Evolutionary conservation across 2,329 filamentous ascomycete species (phyloP), one percentile per base, ranked within the genome.

Genomic region (Neopestalotiopsis sp.): DNA sequence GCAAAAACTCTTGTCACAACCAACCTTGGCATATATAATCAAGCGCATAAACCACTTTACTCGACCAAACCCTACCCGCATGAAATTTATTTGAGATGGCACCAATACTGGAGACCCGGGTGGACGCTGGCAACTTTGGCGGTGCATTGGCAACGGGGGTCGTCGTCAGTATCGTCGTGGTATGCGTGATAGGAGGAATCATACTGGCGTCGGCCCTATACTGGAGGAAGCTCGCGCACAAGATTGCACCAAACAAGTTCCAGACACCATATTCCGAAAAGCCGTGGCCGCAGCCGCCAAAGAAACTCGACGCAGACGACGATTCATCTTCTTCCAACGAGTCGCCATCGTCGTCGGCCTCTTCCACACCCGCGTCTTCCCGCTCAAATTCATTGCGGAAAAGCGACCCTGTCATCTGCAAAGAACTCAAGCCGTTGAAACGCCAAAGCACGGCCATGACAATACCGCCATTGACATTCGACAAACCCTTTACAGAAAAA

Each of bases 231-330:
- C 6, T 67, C 14, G 34, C 45, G 14, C 65, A 24, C 7, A 53
- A 53, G 17, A 32, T 67, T 17, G n/a, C 65, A n/a, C 65, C 32
- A 10, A 42, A 67, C 56, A 67, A 59, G 20, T 40, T 42, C 17
- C 17, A 20, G 17, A 45, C 32, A 32, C 65, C 65, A 53, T 10
- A 59, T 6, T 42, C 53, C 30, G 65, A 67, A 34, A 67, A 67
- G 49, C 34, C 65, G 24, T 67, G 65, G 65, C 65, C 65, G 14
- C 61, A 67, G 13, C 65, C 56, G 30, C 65, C 65, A 17, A 40
- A 17, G n/a, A 42, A 67, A 38, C n/a, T 40, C 5, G 38, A 34
- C 24, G 24, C 24, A 28, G 24, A 28, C 13, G 59, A 62, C 30
- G 20, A 62, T 30, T 40, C 59, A 4, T 65, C 59, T 7, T 65